phyloP scores from a whole-genome alignment of 495 filamentous ascomycete genomes.

The Penicillium canariense region DNA sequence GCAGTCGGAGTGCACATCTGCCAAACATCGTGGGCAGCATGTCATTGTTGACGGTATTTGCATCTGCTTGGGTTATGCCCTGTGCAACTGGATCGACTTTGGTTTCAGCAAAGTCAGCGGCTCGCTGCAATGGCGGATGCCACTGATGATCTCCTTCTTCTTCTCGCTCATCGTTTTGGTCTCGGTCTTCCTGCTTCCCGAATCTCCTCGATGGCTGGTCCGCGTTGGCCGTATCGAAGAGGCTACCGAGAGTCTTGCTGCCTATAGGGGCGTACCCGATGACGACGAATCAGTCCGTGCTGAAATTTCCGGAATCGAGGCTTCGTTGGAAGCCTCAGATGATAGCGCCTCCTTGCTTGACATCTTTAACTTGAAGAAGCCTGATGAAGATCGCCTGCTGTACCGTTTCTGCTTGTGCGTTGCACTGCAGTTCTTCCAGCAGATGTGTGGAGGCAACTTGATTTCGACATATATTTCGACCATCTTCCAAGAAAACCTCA shows the following conservation, averaged over 20 bases:
- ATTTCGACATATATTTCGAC: conserved; percentile 34
- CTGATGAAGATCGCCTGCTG: conserved; percentile 29
- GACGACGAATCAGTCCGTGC: conserved; percentile 27
- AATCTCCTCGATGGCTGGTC: conserved; percentile 60
- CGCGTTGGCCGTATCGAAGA: conserved; percentile 51
- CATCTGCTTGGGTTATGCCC: conserved; percentile 59
- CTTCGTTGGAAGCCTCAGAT: conserved; percentile 32
- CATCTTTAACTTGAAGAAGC: no score
- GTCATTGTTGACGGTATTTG: conserved; percentile 49
- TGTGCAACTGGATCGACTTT: conserved; percentile 68
- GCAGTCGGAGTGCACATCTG: conserved; percentile 46
- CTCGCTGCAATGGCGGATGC: conserved; percentile 43
- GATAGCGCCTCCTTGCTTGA: no score
- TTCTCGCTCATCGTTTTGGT: conserved; percentile 57
- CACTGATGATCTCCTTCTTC: conserved; percentile 53
- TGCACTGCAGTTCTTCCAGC: conserved; percentile 42
- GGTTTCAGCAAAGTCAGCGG: conserved; percentile 38
- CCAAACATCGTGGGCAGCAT: conserved; percentile 36
- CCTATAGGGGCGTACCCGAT: conserved; percentile 27
- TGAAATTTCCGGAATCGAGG: conserved; percentile 41
- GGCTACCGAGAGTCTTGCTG: conserved; percentile 40
- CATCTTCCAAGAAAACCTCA: conserved; percentile 38
- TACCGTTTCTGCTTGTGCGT: conserved; percentile 37
- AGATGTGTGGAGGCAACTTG: conserved; percentile 39
- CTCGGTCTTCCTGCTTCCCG: conserved; percentile 57